Percentiles rank a stretch among this genome's conserved stretches.
Conservation (phyloP, 352 stramenopile species). For the Pythium volutum region DNA sequence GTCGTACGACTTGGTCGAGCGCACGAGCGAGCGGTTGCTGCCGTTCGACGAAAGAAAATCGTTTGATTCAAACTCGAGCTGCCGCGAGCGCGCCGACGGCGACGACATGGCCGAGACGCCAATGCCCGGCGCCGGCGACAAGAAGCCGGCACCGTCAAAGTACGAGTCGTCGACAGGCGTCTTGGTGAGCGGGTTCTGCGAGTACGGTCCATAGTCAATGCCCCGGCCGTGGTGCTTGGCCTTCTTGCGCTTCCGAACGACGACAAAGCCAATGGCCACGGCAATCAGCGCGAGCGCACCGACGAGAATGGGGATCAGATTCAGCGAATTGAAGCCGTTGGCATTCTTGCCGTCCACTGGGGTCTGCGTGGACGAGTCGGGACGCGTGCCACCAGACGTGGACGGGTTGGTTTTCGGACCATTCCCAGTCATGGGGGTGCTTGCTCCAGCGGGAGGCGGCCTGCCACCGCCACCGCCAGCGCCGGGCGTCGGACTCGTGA, state of each 20-base stretch:
- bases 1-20: conserved; percentile 13
- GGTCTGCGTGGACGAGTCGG: not conserved
- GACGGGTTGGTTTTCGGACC: not conserved
- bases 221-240: conserved; percentile 11
- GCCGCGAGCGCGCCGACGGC: conserved; percentile 1
- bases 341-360: not conserved
- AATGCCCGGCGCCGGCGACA: conserved; percentile 19
- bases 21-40: conserved; percentile 10
- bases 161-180: conserved; percentile 16
- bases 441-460: not conserved
- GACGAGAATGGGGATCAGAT: conserved; percentile 23
- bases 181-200: conserved; percentile 18
- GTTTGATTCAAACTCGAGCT: conserved; percentile 16
- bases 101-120: not conserved
- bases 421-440: too few species aligned
- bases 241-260: conserved; percentile 19
- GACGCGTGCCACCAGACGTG: not conserved
- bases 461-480: not conserved
- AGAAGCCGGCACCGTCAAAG: conserved; percentile 17
- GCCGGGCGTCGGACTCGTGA: not conserved
- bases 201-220: conserved; percentile 20
- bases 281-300: conserved; percentile 17
- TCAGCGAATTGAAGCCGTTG: conserved; percentile 20
- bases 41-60: conserved; percentile 24
- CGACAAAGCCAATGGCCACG: conserved; percentile 22